Percentiles rank a stretch among this genome's conserved stretches.
phyloP scores from a whole-genome alignment of 768 basidiomycete species.

The Podaxis mareebaensis region DNA sequence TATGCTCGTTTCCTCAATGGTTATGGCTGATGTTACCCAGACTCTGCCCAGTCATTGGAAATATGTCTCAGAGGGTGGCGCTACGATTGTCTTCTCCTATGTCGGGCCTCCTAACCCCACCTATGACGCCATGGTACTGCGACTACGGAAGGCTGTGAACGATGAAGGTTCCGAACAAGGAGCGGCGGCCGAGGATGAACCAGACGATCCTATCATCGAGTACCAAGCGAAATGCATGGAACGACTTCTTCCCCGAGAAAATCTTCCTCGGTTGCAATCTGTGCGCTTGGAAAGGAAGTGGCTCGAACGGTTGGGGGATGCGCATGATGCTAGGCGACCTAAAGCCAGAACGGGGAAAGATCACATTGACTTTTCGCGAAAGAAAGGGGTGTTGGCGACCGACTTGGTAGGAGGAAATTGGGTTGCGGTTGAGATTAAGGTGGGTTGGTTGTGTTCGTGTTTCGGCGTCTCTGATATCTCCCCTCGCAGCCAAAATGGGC shows the following conservation, averaged over 20 bases:
- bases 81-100: constrained; percentile 88
- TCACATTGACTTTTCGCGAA: constrained; percentile 53
- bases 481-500: constrained; percentile 90
- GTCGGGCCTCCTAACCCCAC: constrained; percentile 48
- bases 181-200: constrained; percentile 24
- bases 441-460: constrained; percentile 28
- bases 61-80: constrained; percentile 92
- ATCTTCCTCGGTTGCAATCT: constrained; percentile 58
- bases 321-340: constrained; percentile 57
- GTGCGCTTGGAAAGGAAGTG: constrained; percentile 55
- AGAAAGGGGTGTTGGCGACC: constrained; percentile 72
- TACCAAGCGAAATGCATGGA: constrained; percentile 70
- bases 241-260: constrained; percentile 57
- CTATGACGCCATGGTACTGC: constrained; percentile 69
- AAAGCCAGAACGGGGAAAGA: constrained; percentile 53
- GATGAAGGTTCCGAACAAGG: neutral
- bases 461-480: constrained; percentile 6
- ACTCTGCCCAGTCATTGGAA: constrained; percentile 62
- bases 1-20: neutral
- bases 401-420: constrained; percentile 71
- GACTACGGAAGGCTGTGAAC: constrained; percentile 63
- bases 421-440: constrained; percentile 91
- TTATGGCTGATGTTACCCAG: constrained; percentile 31
- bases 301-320: constrained; percentile 52
- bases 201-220: constrained; percentile 39